A percentile compares a stretch with the other conserved stretches of the same genome.
Conservation (phyloP, 129 eudicot genomes). For the Flaveria brownii region DNA sequence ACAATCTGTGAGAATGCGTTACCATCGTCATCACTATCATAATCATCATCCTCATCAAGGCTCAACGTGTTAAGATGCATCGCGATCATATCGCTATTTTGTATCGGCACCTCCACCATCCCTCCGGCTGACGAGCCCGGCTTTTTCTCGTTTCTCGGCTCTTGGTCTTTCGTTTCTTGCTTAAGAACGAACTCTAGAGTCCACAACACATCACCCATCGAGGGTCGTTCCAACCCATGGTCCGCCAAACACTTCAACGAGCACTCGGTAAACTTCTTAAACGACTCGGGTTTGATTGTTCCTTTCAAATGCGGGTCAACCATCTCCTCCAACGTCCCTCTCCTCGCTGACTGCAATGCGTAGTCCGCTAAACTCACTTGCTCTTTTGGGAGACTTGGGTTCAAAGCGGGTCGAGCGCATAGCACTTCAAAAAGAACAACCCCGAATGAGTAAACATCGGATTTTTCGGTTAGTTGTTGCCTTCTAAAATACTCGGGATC, state of each 20-base stretch:
- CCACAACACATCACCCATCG: conserved; percentile 86
- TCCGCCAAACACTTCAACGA: conserved; percentile 63
- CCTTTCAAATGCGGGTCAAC: conserved; percentile 70
- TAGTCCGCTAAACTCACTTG: conserved; percentile 73
- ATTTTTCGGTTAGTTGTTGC: conserved; percentile 66
- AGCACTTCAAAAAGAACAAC: conserved; percentile 71
- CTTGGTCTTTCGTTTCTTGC: conserved; percentile 37
- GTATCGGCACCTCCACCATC: conserved; percentile 35
- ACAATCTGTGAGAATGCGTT: conserved; percentile 62
- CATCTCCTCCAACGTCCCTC: conserved; percentile 59
- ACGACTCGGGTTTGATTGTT: conserved; percentile 53
- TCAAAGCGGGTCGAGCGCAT: conserved; percentile 77
- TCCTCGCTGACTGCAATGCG: conserved; percentile 58
- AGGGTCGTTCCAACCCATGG: conserved; percentile 67
- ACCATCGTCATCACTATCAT: conserved; percentile 33
- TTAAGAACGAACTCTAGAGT: conserved; percentile 58
- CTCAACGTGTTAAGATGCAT: conserved; percentile 68
- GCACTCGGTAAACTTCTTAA: conserved; percentile 58
- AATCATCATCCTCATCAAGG: conserved; percentile 49
- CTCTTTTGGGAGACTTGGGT: conserved; percentile 67
- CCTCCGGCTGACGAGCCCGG: conserved; percentile 27
- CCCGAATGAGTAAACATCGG: conserved; percentile 74
- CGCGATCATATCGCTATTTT: conserved; percentile 48
- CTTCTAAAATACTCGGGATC: conserved; percentile 75
- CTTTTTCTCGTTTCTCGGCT: conserved; percentile 11